Base-by-base conservation (phyloP, 495 filamentous ascomycete species). In the Aspergillus cristatus region DNA sequence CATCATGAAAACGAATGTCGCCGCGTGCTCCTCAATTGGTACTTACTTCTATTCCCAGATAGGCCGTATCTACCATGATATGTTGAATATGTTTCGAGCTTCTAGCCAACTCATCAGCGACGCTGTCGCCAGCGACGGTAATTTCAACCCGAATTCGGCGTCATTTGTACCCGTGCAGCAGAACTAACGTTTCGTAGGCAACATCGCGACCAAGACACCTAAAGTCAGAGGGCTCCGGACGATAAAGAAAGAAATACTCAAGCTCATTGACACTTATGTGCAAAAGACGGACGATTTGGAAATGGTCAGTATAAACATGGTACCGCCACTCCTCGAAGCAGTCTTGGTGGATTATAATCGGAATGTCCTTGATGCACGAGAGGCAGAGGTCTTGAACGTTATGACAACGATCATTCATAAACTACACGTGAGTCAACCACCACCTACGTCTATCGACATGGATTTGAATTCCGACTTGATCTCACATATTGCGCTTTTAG, bases 1-100 rank as follows among this genome's bases (percentile, higher is more conserved):
- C 57, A 94, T 99, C 49, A 99, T 97, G 91, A 99, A 99, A 71
- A 99, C 91, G 4, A 99, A 99, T 49, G 91, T 99, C 4, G 86
- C 91, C 1, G 91, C 91, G 11, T 97, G 91, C 55, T 86, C 83
- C 17, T 97, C 93, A 0, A 89, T 97, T 35, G 91, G 91, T 17
- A 79, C 81, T 37, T 97, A 96, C 66, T 99, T 99, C 64, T 95
- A 91, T 54, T 90, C 91, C n/a, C 91, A 99, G 57, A 94, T 99
- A 53, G 93, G 89, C 32, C 80, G 89, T 17, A 94, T 99, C 45
- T 99, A 96, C 50, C 78, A 90, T 54, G 93, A 99, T 57, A 97
- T 99, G 93, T 67, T 99, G 31, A 87, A 87, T 45, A 97, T 99
- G 91, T 99, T 96, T 52, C 80, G 86, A 33, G 88, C 90, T 20